These are phyloP conservation scores for Hirsutella thompsonii DNA, from an alignment of 2,329 filamentous ascomycete species.

Conservation along the genomic window DNA sequence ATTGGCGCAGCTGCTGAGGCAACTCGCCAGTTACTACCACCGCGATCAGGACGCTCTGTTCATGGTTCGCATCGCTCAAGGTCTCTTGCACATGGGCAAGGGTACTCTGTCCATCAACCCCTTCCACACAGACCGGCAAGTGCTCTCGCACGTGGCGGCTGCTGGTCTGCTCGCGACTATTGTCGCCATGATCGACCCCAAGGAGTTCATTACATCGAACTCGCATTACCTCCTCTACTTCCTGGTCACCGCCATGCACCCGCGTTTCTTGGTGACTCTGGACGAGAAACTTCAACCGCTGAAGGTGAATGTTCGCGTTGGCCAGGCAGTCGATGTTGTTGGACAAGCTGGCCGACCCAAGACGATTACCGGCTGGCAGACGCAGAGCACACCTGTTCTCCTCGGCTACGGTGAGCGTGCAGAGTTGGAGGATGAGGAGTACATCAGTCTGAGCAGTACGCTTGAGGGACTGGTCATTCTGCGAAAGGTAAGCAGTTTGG, in stretches of 20 bases:
- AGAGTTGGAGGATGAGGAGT: conserved; percentile 95
- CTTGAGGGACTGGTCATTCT: conserved; percentile 93
- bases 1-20: conserved; percentile 83
- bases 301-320: conserved; percentile 90
- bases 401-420: conserved; percentile 91
- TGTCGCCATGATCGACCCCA: conserved; percentile 89
- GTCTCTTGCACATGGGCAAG: conserved; percentile 97
- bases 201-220: conserved; percentile 58
- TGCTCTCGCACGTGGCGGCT: conserved; percentile 81
- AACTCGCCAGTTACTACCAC: conserved; percentile 96
- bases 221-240: conserved; percentile 95
- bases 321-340: conserved; percentile 95
- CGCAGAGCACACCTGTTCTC: conserved; percentile 95
- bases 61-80: conserved; percentile 98
- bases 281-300: conserved; percentile 90
- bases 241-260: conserved; percentile 92
- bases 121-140: conserved; percentile 98
- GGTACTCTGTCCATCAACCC: conserved; percentile 90
- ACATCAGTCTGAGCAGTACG: conserved; percentile 80
- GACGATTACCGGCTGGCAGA: conserved; percentile 99
- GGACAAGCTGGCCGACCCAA: conserved; percentile 94
- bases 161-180: conserved; percentile 83
- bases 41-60: conserved; percentile 91
- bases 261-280: conserved; percentile 88
- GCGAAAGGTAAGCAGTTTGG: conserved; percentile 65